A percentile compares a stretch with the other conserved stretches of the same genome.
Conservation (phyloP, 192 early-diverging fungal genomes). For the Gonapodya sp. region DNA sequence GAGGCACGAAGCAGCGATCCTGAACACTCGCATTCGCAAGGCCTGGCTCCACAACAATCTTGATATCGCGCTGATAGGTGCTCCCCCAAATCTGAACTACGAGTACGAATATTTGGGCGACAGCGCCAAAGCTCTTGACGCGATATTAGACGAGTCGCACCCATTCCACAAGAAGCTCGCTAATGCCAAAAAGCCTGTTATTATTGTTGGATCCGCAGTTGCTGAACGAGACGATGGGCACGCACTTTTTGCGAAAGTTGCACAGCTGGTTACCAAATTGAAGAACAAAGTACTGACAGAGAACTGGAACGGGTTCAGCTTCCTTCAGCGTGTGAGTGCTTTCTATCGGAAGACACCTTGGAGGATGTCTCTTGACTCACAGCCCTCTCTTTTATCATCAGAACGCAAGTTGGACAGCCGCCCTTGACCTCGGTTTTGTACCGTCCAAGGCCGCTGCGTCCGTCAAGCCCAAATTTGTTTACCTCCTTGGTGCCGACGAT, state of each 20-base stretch:
- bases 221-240: conserved; percentile 64
- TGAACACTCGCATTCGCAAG: conserved; percentile 94
- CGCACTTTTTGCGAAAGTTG: conserved; percentile 63
- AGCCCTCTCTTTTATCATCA: neutral
- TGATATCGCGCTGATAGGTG: conserved; percentile 75
- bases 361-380: neutral
- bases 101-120: conserved; percentile 79
- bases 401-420: conserved; percentile 70
- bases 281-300: conserved; percentile 58
- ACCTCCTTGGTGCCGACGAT: conserved; percentile 90
- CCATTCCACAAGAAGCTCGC: conserved; percentile 64
- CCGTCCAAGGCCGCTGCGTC: conserved; percentile 26
- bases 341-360: neutral
- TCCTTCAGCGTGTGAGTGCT: conserved; percentile 70
- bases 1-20: conserved; percentile 86
- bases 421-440: conserved; percentile 81
- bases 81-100: conserved; percentile 71
- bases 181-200: conserved; percentile 81
- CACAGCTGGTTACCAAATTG: conserved; percentile 59
- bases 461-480: conserved; percentile 58
- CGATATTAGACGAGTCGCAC: conserved; percentile 55
- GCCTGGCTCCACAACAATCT: conserved; percentile 73
- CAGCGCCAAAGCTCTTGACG: conserved; percentile 53
- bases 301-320: conserved; percentile 84
- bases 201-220: conserved; percentile 77